Evolutionary conservation across 2,329 filamentous ascomycete species (phyloP).

Genomic region (Cladosporium sp.): DNA sequence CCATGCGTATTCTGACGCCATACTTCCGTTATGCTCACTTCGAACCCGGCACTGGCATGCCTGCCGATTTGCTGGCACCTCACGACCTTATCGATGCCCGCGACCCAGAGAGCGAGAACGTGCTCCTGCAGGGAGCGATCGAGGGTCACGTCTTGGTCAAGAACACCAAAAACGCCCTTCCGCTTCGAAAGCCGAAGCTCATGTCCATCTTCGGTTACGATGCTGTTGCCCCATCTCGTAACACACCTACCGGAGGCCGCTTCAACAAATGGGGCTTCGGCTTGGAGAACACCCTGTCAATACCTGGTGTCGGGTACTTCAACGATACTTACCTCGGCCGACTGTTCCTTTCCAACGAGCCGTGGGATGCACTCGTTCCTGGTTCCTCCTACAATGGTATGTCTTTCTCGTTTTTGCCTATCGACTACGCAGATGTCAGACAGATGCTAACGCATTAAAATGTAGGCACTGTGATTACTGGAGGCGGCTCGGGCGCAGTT

Average conservation of each 20-base stretch:
- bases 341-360: slow-evolving; percentile 6
- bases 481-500: slow-evolving; percentile 26
- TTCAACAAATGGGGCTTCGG: slow-evolving; percentile 6
- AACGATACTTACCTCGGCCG: slow-evolving; percentile 6
- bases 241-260: slow-evolving; percentile 1
- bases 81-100: slow-evolving; percentile 49
- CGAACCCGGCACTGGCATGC: slow-evolving; percentile 15
- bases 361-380: background rate
- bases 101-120: slow-evolving; percentile 42
- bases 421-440: too few relatives aligned
- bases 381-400: slow-evolving; percentile 18
- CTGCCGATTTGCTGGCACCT: slow-evolving; percentile 25
- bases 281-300: background rate
- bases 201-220: slow-evolving; percentile 43
- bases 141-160: slow-evolving; percentile 56
- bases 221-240: slow-evolving; percentile 13
- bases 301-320: slow-evolving; percentile 4
- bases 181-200: slow-evolving; percentile 43
- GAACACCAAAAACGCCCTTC: slow-evolving; percentile 50
- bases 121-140: slow-evolving; percentile 46
- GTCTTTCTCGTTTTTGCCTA: too few relatives aligned
- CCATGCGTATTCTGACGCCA: slow-evolving; percentile 28
- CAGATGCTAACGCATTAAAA: too few relatives aligned
- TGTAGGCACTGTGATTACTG: slow-evolving; percentile 35
- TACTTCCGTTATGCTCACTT: slow-evolving; percentile 18